A percentile compares a stretch with the other conserved stretches of the same genome.
Conservation (phyloP, 2,329 filamentous ascomycete genomes). For the Ilyonectria robusta region DNA sequence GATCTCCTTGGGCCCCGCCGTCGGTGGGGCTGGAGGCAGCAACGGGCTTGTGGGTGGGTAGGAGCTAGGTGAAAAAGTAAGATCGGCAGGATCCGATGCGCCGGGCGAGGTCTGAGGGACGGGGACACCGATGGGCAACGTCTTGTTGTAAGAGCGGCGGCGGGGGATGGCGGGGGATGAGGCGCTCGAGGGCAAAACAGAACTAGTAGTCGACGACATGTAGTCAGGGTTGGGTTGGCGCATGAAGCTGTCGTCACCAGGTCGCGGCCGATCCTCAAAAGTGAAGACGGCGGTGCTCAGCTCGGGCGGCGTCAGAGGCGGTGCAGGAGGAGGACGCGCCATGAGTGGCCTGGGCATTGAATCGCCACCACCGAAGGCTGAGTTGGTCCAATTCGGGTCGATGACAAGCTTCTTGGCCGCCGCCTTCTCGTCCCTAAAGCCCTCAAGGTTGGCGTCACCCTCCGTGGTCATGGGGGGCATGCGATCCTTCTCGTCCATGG, state of each 20-base stretch:
- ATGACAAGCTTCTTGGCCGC: conserved; percentile 41
- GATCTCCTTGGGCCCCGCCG: conserved; percentile 51
- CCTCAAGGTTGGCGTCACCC: conserved; percentile 19
- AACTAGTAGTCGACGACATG: conserved; percentile 54
- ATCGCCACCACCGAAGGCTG: conserved; percentile 41
- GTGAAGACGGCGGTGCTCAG: conserved; percentile 59
- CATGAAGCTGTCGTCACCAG: conserved; percentile 56
- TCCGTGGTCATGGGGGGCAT: conserved; percentile 24
- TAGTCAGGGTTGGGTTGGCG: conserved; percentile 67
- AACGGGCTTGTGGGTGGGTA: conserved; percentile 64
- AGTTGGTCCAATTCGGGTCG: conserved; percentile 45
- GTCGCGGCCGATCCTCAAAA: conserved; percentile 56
- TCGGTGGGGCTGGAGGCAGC: conserved; percentile 63
- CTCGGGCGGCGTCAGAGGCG: conserved; percentile 65
- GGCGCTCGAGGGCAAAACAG: conserved; percentile 46
- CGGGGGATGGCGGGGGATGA: conserved; percentile 53
- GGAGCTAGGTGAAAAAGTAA: conserved; percentile 62
- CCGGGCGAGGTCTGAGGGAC: conserved; percentile 42
- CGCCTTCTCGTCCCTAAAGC: conserved; percentile 29
- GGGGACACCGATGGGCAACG: conserved; percentile 54
- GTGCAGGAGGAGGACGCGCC: conserved; percentile 60
- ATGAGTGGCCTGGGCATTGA: conserved; percentile 50
- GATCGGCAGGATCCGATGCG: conserved; percentile 45
- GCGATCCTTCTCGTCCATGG: conserved; percentile 47
- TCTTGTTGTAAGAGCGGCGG: conserved; percentile 60